Evolutionary conservation across 2,329 filamentous ascomycete species (phyloP), one percentile per base, ranked within the genome.

Genomic region (Alternaria sp.): DNA sequence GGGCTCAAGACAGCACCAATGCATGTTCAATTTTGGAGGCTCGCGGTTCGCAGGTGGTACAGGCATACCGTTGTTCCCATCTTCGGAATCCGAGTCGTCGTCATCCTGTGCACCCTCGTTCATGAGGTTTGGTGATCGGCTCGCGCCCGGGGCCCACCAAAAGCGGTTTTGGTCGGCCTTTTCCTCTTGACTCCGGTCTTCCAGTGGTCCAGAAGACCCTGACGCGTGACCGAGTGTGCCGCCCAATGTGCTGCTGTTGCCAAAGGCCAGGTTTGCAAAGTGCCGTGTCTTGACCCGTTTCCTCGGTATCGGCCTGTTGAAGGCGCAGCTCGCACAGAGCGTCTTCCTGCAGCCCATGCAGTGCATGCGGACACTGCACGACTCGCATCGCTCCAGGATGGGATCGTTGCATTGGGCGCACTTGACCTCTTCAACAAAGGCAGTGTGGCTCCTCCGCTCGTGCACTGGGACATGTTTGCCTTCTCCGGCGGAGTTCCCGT

Each of bases 331-430:
- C 19, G 85, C 85, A 78, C 86, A 88, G 3, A 88, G 82, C 2
- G 86, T 88, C 77, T 86, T 88, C 54, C 86, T 81, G 69, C 86
- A 88, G 40, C 86, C 86, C 71, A 86, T 84, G 70, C 86, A 88
- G 71, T 88, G 86, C 86, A 88, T 88, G 67, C 86, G 79, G 15
- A 88, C 85, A 61, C 86, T 88, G 74, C 86, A 88, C 62, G 87
- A 86, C 74, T 88, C 86, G 69, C 86, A 88, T 52, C 86, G 78
- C 72, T 88, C 86, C 44, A 81, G 71, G 46, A 88, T 87, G 30
- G 77, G 70, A 46, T 86, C 85, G 52, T 81, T 79, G 76, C 86
- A 88, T 60, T 83, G 82, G 51, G 87, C 82, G 71, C 86, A 88
- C 58, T 83, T 83, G 68, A 87, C 77, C 40, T 84, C 78, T 21